Base-by-base conservation (phyloP, 2,329 filamentous ascomycete genomes). In the Fusarium pseudoanthophilum region DNA sequence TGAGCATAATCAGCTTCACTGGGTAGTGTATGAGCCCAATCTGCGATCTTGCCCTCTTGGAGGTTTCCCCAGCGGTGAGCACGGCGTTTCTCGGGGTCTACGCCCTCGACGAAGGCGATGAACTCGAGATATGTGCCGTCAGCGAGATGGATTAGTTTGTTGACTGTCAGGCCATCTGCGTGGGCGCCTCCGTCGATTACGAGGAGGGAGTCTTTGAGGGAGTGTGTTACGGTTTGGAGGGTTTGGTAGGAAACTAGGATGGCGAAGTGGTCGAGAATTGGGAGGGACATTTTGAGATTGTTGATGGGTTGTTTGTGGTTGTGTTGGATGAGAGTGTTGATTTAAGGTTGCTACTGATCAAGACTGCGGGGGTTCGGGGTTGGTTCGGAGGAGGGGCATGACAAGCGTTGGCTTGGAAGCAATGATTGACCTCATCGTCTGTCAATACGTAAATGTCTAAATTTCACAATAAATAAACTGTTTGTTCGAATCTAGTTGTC, bases 101-200 rank as follows among this genome's bases (percentile, higher is more conserved):
- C 71, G 15, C 79, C 85, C 26, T 87, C 79, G 55, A 89, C 82
- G 78, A 92, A 92, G 43, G 89, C 87, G 67, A 92, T 91, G 57
- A 92, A 82, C 77, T 93, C 91, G 60, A 93, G 82, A 80, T 93
- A 93, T 28, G 86, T 87, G 36, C 91, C 91, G 73, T 92, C 91
- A 32, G 83, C 76, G 67, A 93, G 87, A 20, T 91, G 81, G 26
- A 92, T 86, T 24, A 93, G 86, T 48, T 86, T 87, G 81, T 92
- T 93, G 68, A 86, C 87, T 4, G 87, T 92, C 72, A 83, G 83
- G 20, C 87, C 87, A 70, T 90, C 90, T 14, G 89, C 87, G 75
- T 92, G 91, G 21, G 82, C 83, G 40, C 91, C 91, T 60, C 91
- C 91, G 5, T 88, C 84, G 37, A 87, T 85, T 60, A 92, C 81